These are phyloP conservation scores for Lumnitzera littorea DNA, from an alignment of 345 rosid species.

Conservation along the genomic window DNA sequence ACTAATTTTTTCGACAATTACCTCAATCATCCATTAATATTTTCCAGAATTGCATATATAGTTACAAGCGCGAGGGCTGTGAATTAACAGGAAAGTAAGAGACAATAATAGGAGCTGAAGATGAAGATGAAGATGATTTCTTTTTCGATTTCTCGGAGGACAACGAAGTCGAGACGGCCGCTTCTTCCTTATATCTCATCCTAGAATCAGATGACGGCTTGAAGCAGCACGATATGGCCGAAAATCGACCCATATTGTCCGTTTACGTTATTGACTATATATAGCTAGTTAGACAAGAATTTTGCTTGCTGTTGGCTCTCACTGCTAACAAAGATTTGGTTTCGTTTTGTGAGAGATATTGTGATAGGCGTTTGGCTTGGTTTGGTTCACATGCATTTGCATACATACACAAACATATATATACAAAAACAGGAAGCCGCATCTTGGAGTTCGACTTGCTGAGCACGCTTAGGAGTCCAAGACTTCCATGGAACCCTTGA, in stretches of 20 bases:
- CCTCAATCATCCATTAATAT: no score
- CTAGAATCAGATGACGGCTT: neutral
- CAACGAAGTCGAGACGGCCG: neutral
- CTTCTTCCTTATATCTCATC: neutral
- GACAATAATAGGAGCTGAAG: conserved; percentile 9
- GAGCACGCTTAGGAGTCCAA: no score
- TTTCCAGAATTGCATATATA: no score
- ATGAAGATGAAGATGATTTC: conserved; percentile 1
- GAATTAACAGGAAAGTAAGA: conserved; percentile 21
- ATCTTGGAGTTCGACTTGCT: neutral
- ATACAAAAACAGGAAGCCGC: no score
- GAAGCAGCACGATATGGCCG: conserved; percentile 1
- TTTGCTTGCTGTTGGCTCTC: no score
- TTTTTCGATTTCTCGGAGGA: neutral
- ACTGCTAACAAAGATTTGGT: no score
- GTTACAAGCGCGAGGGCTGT: conserved; percentile 6
- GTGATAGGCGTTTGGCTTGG: no score
- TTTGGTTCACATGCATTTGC: neutral
- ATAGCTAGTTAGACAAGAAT: no score
- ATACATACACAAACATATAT: neutral
- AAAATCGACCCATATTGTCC: neutral
- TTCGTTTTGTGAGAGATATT: no score
- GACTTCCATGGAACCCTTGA: no score
- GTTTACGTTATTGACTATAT: no score
- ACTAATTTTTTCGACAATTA: no score